Conservation (phyloP, 305 asterid genomes). For the Fraxinus floribunda region DNA sequence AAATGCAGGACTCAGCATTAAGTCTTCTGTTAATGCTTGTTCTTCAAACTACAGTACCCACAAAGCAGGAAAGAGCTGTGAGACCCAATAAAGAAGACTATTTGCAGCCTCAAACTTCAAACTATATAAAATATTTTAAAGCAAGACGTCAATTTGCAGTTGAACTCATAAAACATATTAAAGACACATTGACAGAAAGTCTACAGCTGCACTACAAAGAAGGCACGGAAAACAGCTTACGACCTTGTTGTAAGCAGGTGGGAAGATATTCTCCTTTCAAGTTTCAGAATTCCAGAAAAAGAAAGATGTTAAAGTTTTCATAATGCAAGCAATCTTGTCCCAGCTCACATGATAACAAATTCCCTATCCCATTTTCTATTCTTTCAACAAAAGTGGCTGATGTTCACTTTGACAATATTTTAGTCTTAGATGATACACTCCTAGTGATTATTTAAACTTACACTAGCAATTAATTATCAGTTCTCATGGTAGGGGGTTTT, state of each 20-base stretch:
- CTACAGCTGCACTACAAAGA: background rate
- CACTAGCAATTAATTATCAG: background rate
- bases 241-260: background rate
- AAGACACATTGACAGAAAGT: background rate
- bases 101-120: conserved; percentile 1
- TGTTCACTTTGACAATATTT: background rate
- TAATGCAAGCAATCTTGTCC: conserved; percentile 6
- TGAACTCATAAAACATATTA: background rate
- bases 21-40: conserved; percentile 3
- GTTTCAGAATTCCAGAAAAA: background rate
- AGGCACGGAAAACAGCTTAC: background rate
- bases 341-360: background rate
- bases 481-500: background rate
- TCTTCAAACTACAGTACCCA: conserved; percentile 14
- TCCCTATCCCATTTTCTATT: background rate
- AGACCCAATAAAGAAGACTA: conserved; percentile 5
- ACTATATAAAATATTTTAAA: background rate
- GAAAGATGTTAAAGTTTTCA: conserved; percentile 1
- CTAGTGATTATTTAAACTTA: background rate
- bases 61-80: background rate
- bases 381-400: background rate
- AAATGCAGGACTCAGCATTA: conserved; percentile 19
- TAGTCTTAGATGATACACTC: background rate
- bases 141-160: conserved; percentile 2
- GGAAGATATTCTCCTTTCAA: background rate